Evolutionary conservation across 2,329 filamentous ascomycete species (phyloP).

Genomic region (Botryotinia narcissicola): DNA sequence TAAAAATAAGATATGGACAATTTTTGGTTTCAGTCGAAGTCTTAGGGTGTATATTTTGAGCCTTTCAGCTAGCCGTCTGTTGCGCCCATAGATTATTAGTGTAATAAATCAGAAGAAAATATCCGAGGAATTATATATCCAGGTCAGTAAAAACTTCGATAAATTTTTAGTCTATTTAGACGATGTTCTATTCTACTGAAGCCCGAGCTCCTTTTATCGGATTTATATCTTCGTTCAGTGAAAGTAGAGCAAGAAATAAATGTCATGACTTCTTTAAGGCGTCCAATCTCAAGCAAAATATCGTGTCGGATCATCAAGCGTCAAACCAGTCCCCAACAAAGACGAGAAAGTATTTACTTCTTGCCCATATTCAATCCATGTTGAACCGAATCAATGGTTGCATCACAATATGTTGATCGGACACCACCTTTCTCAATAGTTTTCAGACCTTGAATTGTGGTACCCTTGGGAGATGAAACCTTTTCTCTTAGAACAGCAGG

Average conservation of each 20-base stretch:
- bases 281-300: neutral
- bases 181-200: neutral
- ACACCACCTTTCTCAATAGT: constrained; percentile 19
- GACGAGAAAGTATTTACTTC: neutral
- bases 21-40: neutral
- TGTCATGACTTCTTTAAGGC: neutral
- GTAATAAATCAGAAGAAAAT: neutral
- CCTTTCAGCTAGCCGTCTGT: neutral
- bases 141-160: neutral
- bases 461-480: constrained; percentile 18
- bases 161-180: neutral
- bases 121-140: neutral
- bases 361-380: constrained; percentile 19
- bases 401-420: constrained; percentile 19
- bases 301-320: neutral
- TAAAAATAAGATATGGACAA: neutral
- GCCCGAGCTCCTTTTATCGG: neutral
- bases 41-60: neutral
- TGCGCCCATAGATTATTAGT: neutral
- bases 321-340: neutral
- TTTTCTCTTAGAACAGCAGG: constrained; percentile 19
- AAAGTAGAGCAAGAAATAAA: neutral
- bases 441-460: constrained; percentile 19
- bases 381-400: constrained; percentile 12
- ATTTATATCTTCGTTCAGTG: neutral